Percentiles rank a stretch among this genome's conserved stretches.
Conservation (phyloP, 2,329 filamentous ascomycete genomes). For the Alternaria burnsii region DNA sequence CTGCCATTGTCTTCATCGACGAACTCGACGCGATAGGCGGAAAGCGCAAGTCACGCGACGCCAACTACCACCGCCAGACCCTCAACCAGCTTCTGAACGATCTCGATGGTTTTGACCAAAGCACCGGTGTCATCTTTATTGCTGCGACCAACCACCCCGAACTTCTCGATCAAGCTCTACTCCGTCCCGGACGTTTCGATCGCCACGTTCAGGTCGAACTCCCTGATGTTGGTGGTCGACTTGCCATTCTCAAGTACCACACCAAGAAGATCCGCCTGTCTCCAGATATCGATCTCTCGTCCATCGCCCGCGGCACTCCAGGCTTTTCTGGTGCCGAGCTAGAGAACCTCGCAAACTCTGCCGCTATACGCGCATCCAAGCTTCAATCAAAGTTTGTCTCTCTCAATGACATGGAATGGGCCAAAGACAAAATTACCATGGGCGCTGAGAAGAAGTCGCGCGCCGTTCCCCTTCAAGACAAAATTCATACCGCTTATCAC, state of each 20-base stretch:
- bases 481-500: constrained; percentile 93
- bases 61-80: constrained; percentile 95
- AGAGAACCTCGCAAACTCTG: constrained; percentile 96
- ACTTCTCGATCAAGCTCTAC: constrained; percentile 91
- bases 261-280: constrained; percentile 87
- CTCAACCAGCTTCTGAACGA: constrained; percentile 97
- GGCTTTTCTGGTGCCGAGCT: constrained; percentile 95
- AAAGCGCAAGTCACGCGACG: constrained; percentile 90
- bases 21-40: constrained; percentile 94
- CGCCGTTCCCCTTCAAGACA: constrained; percentile 91
- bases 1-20: constrained; percentile 94
- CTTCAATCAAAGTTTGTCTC: constrained; percentile 78
- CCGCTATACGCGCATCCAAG: constrained; percentile 92
- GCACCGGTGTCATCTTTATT: constrained; percentile 92
- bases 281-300: constrained; percentile 80
- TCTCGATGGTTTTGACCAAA: constrained; percentile 95
- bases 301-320: constrained; percentile 85
- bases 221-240: constrained; percentile 90
- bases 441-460: constrained; percentile 90
- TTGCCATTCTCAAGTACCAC: constrained; percentile 93
- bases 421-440: constrained; percentile 98
- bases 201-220: constrained; percentile 88
- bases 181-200: constrained; percentile 93
- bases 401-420: constrained; percentile 90
- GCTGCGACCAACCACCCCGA: constrained; percentile 97